Evolutionary conservation across 2,329 filamentous ascomycete species (phyloP).

Genomic region (Trichoderma sp.): DNA sequence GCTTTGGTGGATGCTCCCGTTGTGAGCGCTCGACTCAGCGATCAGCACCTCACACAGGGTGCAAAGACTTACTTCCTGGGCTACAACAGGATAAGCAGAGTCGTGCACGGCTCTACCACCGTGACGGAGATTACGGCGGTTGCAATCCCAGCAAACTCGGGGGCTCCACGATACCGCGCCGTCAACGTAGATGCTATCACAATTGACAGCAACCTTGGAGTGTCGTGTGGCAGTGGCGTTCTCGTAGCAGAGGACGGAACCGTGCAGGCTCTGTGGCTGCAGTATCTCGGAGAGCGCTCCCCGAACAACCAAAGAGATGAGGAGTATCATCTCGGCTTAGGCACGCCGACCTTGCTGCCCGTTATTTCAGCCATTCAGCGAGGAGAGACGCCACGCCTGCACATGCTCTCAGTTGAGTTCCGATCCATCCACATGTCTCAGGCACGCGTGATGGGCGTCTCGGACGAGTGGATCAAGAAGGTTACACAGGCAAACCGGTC

Average conservation of each 20-base stretch:
- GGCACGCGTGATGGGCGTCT: slow-evolving; percentile 94
- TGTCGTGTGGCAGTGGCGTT: slow-evolving; percentile 92
- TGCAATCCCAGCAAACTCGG: slow-evolving; percentile 89
- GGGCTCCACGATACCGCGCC: slow-evolving; percentile 89
- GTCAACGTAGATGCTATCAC: slow-evolving; percentile 97
- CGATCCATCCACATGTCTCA: slow-evolving; percentile 96
- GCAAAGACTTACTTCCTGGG: slow-evolving; percentile 95
- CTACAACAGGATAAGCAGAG: slow-evolving; percentile 94
- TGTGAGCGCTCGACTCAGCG: slow-evolving; percentile 82
- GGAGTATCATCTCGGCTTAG: slow-evolving; percentile 93
- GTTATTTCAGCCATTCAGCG: slow-evolving; percentile 85
- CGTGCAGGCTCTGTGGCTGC: slow-evolving; percentile 94
- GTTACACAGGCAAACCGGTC: slow-evolving; percentile 87
- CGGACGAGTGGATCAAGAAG: slow-evolving; percentile 91
- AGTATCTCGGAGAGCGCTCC: slow-evolving; percentile 89
- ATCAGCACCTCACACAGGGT: slow-evolving; percentile 84
- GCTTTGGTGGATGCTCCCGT: slow-evolving; percentile 92
- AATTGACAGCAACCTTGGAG: slow-evolving; percentile 88
- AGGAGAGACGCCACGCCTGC: slow-evolving; percentile 76
- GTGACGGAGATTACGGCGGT: slow-evolving; percentile 98
- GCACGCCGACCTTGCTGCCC: slow-evolving; percentile 84
- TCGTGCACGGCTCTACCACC: slow-evolving; percentile 90
- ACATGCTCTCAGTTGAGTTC: slow-evolving; percentile 93
- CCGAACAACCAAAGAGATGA: slow-evolving; percentile 82
- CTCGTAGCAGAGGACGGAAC: slow-evolving; percentile 87